phyloP scores from a whole-genome alignment of 2,329 filamentous ascomycete species.

The Colletotrichum lentis region DNA sequence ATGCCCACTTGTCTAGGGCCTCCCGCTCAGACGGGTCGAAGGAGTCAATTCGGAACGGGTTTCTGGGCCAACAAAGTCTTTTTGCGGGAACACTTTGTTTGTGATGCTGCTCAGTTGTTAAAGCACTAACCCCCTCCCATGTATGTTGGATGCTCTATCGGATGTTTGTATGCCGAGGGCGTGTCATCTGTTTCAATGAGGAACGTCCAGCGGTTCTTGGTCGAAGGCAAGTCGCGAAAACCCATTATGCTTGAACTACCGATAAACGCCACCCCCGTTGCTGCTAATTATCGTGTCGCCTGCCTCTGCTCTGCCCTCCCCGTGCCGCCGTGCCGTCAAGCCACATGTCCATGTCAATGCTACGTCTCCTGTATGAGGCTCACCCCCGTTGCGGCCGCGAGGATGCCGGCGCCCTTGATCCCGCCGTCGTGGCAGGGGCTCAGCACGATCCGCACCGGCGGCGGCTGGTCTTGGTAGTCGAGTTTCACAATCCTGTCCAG shows the following conservation, averaged over 20 bases:
- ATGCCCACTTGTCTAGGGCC: background rate
- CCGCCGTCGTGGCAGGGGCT: slow-evolving; percentile 68
- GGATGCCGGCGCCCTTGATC: slow-evolving; percentile 67
- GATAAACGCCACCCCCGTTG: background rate
- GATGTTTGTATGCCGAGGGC: background rate
- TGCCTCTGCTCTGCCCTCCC: background rate
- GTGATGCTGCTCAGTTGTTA: background rate
- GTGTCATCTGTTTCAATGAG: background rate
- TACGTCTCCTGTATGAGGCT: slow-evolving; percentile 39
- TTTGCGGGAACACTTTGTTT: background rate
- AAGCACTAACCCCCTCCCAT: background rate
- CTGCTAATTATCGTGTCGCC: background rate
- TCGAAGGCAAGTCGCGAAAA: background rate
- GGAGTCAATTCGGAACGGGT: too few relatives aligned
- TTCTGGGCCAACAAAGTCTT: background rate
- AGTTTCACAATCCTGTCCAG: slow-evolving; percentile 63
- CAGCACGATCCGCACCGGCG: slow-evolving; percentile 56
- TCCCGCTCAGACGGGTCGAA: too few relatives aligned
- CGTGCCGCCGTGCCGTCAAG: background rate
- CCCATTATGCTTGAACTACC: background rate
- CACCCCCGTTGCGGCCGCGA: slow-evolving; percentile 58
- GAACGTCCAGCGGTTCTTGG: background rate
- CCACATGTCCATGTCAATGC: background rate
- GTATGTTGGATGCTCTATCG: background rate
- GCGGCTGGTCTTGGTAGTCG: slow-evolving; percentile 48